Percentiles rank a stretch among this genome's conserved stretches.
Conservation (phyloP, 2,329 filamentous ascomycete species). For the Fusarium dimerum region DNA sequence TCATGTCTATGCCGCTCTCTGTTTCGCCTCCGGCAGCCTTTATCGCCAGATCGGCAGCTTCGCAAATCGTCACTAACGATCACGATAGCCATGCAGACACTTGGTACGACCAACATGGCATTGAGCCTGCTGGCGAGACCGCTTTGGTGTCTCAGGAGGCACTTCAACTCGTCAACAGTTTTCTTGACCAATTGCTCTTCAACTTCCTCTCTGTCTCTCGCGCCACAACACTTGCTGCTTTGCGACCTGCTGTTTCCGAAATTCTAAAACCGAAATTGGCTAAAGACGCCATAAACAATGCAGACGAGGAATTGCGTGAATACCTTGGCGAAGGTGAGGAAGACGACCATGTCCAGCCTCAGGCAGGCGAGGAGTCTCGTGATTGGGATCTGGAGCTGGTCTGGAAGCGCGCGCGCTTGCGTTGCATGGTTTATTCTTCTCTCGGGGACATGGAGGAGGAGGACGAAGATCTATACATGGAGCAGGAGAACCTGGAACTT, state of each 20-base stretch:
- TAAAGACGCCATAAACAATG: constrained; percentile 77
- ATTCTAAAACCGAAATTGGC: constrained; percentile 89
- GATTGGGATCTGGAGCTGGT: constrained; percentile 90
- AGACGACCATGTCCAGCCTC: constrained; percentile 65
- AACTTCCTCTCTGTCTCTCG: constrained; percentile 81
- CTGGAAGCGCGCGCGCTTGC: constrained; percentile 89
- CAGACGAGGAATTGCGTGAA: constrained; percentile 84
- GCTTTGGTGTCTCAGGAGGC: constrained; percentile 73
- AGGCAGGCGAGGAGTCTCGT: constrained; percentile 48
- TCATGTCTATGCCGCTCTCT: constrained; percentile 65
- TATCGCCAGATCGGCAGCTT: constrained; percentile 84
- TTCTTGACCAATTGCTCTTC: constrained; percentile 91
- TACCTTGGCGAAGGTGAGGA: constrained; percentile 80
- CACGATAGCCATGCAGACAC: constrained; percentile 73
- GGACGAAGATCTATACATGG: constrained; percentile 87
- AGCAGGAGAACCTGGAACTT: constrained; percentile 71
- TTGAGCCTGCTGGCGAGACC: constrained; percentile 65
- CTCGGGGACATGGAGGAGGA: constrained; percentile 97
- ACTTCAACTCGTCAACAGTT: constrained; percentile 80
- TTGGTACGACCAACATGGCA: constrained; percentile 68
- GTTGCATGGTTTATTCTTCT: constrained; percentile 98
- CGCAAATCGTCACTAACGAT: constrained; percentile 87
- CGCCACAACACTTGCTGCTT: constrained; percentile 71
- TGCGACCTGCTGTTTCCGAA: constrained; percentile 81
- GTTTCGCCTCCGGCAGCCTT: constrained; percentile 81